Conservation (phyloP, 352 stramenopile species). For the Stramenopiles sp. region DNA sequence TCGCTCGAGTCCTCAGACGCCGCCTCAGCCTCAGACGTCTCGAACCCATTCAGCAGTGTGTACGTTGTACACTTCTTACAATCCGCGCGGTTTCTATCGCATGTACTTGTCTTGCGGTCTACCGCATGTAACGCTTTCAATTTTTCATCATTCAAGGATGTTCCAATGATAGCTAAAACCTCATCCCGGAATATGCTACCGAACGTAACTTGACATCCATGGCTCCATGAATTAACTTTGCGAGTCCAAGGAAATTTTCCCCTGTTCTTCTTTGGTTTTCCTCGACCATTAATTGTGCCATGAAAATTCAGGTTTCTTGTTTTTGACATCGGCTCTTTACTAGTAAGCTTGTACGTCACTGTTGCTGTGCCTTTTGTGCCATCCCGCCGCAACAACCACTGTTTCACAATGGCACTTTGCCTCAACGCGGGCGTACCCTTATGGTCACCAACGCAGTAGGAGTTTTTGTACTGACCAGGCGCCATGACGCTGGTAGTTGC, state of each 20-base stretch:
- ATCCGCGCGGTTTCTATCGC: background rate
- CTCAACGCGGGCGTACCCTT: background rate
- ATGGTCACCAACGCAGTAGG: background rate
- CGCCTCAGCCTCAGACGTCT: background rate
- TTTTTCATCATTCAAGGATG: background rate
- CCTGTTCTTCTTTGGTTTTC: background rate
- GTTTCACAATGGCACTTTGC: background rate
- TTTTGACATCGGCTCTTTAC: background rate
- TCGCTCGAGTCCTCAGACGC: background rate
- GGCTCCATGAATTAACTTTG: background rate
- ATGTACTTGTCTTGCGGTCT: background rate
- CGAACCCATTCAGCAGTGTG: background rate
- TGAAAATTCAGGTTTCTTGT: background rate
- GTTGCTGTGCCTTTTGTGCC: background rate
- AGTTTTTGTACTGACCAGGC: background rate
- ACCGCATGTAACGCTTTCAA: background rate
- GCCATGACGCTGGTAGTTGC: background rate
- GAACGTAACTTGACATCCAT: background rate
- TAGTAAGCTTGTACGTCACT: background rate
- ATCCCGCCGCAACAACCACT: background rate
- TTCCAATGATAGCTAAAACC: background rate
- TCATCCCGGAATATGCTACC: background rate
- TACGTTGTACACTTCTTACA: constrained; percentile 6
- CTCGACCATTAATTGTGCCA: background rate
- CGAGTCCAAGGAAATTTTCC: background rate